A percentile compares a stretch with the other conserved stretches of the same genome.
These are phyloP conservation scores for Pseudogymnoascus sp. DNA, from an alignment of 2,329 filamentous ascomycete genomes.

Conservation along the genomic window DNA sequence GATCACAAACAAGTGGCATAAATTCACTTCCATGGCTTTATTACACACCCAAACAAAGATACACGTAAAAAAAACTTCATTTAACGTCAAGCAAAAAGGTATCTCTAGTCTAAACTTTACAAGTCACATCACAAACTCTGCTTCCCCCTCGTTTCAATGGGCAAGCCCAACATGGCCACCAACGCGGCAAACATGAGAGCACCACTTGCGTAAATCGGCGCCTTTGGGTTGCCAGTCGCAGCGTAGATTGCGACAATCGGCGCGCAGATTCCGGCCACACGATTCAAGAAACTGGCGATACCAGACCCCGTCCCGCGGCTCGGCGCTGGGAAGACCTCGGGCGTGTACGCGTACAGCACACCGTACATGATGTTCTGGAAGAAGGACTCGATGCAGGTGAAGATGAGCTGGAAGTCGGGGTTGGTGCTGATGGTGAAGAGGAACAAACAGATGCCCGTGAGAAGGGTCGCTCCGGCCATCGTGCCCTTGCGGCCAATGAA, in stretches of 20 bases:
- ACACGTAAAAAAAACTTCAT: neutral
- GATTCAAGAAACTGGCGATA: constrained; percentile 64
- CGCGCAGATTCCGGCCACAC: constrained; percentile 58
- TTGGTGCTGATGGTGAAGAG: constrained; percentile 50
- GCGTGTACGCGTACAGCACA: constrained; percentile 69
- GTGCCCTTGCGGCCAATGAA: constrained; percentile 66
- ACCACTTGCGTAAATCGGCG: constrained; percentile 51
- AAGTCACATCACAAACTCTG: constrained; percentile 41
- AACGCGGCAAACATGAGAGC: constrained; percentile 52
- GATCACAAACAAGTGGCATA: too few species aligned
- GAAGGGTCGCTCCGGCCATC: constrained; percentile 58
- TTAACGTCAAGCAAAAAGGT: neutral
- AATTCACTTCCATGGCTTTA: too few species aligned
- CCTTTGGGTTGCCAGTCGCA: constrained; percentile 37
- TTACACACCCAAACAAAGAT: too few species aligned
- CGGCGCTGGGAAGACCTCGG: constrained; percentile 68
- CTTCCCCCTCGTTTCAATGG: constrained; percentile 55
- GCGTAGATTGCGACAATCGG: constrained; percentile 57
- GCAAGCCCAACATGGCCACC: constrained; percentile 51
- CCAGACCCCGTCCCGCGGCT: constrained; percentile 66
- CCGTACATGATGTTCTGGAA: constrained; percentile 73
- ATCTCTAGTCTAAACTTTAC: neutral
- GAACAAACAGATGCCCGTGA: constrained; percentile 65
- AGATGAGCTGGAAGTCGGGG: constrained; percentile 52
- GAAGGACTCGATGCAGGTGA: constrained; percentile 62